Evolutionary conservation across 2,329 filamentous ascomycete genomes (phyloP).

Genomic region (Gaeumannomyces tritici): DNA sequence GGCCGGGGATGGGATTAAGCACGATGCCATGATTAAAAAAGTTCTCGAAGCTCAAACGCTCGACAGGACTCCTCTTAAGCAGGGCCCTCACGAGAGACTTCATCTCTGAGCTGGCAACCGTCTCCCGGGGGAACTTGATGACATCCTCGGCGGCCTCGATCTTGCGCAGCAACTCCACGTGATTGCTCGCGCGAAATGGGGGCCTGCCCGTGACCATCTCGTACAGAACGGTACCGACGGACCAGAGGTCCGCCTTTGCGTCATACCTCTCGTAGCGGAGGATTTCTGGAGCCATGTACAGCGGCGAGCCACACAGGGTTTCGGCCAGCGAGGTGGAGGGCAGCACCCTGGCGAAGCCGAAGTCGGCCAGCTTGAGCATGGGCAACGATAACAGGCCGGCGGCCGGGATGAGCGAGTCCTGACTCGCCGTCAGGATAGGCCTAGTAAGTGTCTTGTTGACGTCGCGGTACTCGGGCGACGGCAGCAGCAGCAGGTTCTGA

Average conservation of each 20-base stretch:
- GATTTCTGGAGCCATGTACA: conserved; percentile 99
- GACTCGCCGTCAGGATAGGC: conserved; percentile 66
- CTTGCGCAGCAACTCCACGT: conserved; percentile 84
- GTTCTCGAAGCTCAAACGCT: conserved; percentile 75
- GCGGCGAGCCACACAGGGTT: conserved; percentile 88
- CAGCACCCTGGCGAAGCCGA: conserved; percentile 91
- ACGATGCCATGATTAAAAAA: conserved; percentile 75
- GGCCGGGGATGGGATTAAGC: conserved; percentile 64
- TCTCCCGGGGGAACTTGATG: conserved; percentile 72
- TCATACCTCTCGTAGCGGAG: conserved; percentile 95
- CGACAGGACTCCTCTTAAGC: conserved; percentile 75
- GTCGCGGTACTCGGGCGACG: conserved; percentile 62
- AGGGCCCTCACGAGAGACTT: conserved; percentile 73
- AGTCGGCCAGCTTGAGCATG: conserved; percentile 96
- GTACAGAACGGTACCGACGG: conserved; percentile 87
- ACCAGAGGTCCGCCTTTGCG: conserved; percentile 95
- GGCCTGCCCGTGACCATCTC: conserved; percentile 91
- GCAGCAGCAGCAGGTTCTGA: conserved; percentile 86
- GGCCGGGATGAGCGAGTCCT: conserved; percentile 70
- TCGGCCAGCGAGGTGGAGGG: conserved; percentile 88
- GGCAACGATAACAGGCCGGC: conserved; percentile 77
- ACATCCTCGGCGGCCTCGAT: conserved; percentile 84
- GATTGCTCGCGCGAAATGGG: conserved; percentile 86
- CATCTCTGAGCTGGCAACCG: conserved; percentile 62
- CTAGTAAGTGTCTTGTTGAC: conserved; percentile 50